A percentile compares a stretch with the other conserved stretches of the same genome.
phyloP scores from a whole-genome alignment of 345 rosid genomes.

The Dipteronia sinensis region DNA sequence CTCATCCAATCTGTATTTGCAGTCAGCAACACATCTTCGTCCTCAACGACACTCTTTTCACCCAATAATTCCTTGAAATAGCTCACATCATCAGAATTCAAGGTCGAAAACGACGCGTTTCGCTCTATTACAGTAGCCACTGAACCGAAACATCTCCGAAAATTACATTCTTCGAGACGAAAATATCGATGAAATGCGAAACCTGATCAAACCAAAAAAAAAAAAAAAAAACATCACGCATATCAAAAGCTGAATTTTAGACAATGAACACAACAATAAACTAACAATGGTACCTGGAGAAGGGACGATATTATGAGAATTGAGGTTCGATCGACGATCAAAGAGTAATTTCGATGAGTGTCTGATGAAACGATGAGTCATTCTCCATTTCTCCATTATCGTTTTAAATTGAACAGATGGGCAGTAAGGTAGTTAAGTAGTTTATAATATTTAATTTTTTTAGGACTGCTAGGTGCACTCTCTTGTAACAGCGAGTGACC shows the following conservation, averaged over 20 bases:
- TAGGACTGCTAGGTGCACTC: no score
- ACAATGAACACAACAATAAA: not conserved
- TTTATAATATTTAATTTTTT: no score
- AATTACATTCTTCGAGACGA: not conserved
- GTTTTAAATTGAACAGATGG: not conserved
- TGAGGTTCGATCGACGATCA: constrained; percentile 24
- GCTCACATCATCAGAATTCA: constrained; percentile 66
- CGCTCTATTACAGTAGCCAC: constrained; percentile 45
- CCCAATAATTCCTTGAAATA: constrained; percentile 69
- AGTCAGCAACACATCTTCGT: constrained; percentile 67
- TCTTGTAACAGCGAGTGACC: no score
- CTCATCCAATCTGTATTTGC: constrained; percentile 96
- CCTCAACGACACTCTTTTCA: constrained; percentile 70
- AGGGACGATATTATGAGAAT: not conserved
- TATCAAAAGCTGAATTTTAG: not conserved
- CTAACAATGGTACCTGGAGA: not conserved
- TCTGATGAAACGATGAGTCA: constrained; percentile 34
- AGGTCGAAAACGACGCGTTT: constrained; percentile 61
- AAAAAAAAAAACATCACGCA: not conserved
- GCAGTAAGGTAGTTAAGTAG: no score
- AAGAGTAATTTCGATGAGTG: constrained; percentile 28
- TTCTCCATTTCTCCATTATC: constrained; percentile 57
- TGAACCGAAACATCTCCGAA: constrained; percentile 47
- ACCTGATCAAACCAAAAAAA: not conserved
- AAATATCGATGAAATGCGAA: not conserved